A percentile compares a stretch with the other conserved stretches of the same genome.
Conservation (phyloP, 2,329 filamentous ascomycete species). For the Sporothrix brasiliensis region DNA sequence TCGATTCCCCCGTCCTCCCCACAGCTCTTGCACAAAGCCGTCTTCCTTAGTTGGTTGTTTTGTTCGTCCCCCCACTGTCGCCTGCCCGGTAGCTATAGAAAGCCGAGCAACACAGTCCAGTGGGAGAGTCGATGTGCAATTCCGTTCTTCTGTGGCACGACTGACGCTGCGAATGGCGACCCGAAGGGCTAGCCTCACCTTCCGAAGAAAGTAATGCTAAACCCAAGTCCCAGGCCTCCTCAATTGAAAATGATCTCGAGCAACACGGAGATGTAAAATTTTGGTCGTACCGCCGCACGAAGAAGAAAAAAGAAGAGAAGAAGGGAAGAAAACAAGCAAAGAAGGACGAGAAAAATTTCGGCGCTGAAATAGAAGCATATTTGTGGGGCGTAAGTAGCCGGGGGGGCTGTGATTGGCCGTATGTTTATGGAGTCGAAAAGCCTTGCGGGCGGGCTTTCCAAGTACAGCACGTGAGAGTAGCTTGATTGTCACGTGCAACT, state of each 20-base stretch:
- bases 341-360: slow-evolving; percentile 32
- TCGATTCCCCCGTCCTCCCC: background rate
- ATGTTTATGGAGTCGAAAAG: background rate
- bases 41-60: background rate
- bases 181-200: slow-evolving; percentile 42
- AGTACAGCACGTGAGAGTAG: background rate
- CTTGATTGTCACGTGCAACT: background rate
- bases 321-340: slow-evolving; percentile 33
- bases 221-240: slow-evolving; percentile 28
- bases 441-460: background rate
- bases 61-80: slow-evolving; percentile 49
- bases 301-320: slow-evolving; percentile 51
- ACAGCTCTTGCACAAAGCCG: slow-evolving; percentile 16
- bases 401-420: background rate
- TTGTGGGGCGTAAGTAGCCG: background rate
- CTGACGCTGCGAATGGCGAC: slow-evolving; percentile 70
- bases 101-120: slow-evolving; percentile 44
- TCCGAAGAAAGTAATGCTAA: slow-evolving; percentile 42
- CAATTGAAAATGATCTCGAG: slow-evolving; percentile 58
- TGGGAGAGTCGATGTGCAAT: slow-evolving; percentile 71
- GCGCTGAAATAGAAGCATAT: slow-evolving; percentile 30
- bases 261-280: slow-evolving; percentile 70
- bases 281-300: slow-evolving; percentile 77
- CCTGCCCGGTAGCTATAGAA: slow-evolving; percentile 35
- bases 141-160: slow-evolving; percentile 76